Evolutionary conservation across 2,329 filamentous ascomycete genomes (phyloP), one percentile per base, ranked within the genome.

Genomic region (Calcarisporium arbuscula): DNA sequence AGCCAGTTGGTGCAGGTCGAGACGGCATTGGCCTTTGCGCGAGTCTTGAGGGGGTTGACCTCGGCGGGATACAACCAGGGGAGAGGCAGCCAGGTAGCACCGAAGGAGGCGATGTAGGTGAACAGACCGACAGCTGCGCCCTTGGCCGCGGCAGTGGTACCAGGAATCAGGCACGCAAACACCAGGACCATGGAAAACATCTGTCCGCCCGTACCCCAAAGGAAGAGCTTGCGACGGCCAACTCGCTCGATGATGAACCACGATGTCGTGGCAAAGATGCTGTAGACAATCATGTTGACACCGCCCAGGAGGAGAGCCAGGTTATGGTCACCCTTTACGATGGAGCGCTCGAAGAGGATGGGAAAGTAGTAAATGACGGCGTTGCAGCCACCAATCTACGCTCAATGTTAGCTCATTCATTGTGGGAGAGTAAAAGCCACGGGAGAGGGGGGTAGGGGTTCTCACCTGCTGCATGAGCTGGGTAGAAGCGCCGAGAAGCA

Each of bases 121-220:
- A 84, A 84, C 10, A 84, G 58, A 37, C 78, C 79, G 4, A 81
- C 77, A 2, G 77, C 77, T 1, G 80, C 77, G 21, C 80, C 81
- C 51, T 82, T 84, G 4, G 78, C 77, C 6, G 78, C 64, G 1
- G 74, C 57, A 1, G 65, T 67, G 2, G 68, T 70, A 1, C 76
- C 75, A 28, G 82, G 82, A n/a, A 85, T 76, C 41, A 86, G 75
- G 19, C 67, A 63, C 1, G 68, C 74, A 45, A 84, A 84, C 3
- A 68, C 64, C 16, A 80, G 56, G 51, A 82, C 62, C 69, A 77
- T 76, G 39, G 69, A 73, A 15, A 74, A 44, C 40, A 67, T 64
- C 45, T 77, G 74, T 5, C 64, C 64, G 8, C 57, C 42, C 4
- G 60, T 63, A 12, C 67, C 65, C 19, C 55, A 58, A 18, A 72